Base-by-base conservation (phyloP, 78 protist genomes). In the Emiliania huxleyi region DNA sequence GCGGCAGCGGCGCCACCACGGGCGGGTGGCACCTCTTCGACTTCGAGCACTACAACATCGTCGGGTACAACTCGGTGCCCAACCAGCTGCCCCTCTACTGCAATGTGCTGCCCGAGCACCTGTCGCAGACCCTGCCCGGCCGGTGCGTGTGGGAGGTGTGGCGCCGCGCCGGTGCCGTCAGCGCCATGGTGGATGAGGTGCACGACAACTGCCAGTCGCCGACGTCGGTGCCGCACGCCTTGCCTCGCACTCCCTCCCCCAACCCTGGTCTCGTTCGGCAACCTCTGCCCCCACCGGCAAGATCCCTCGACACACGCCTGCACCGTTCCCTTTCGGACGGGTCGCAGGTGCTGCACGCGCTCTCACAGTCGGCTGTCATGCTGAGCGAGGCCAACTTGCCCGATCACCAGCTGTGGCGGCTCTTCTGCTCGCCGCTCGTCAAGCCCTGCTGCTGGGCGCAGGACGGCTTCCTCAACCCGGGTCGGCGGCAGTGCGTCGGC, bases 21-120 rank as follows among this genome's bases (percentile, higher is more conserved):
- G 15, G 62, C 62, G 2, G 19, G 42, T 6, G 11, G 81, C 81
- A 71, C 21, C 40, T 71, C 44, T 71, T 71, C 81, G 81, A 71
- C 42, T 71, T 71, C 42, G 81, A 71, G 81, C 81, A 21, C 19
- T 71, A 35, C 81, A 71, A 71, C 42, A 35, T 71, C 21, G 81
- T 71, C 45, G 81, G 81, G 42, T 71, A n/a, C 81, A 71, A 71
- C 81, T 35, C 44, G 44, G 21, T 71, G 81, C 81, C 81, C 81
- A 71, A 71, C 81, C 81, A 71, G 81, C 42, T 71, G 81, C 81
- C 81, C 81, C n/a, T 71, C 45, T 71, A 33, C 42, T 71, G 81
- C 81, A 21, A 71, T 40, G 37, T 21, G 21, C 2, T 4, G 37
- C 81, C 81, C 81, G 81, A 71, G 81, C 11, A 71, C 2, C 37